Evolutionary conservation across 208 protist species (phyloP).

Genomic region (Zelonia costaricensis): DNA sequence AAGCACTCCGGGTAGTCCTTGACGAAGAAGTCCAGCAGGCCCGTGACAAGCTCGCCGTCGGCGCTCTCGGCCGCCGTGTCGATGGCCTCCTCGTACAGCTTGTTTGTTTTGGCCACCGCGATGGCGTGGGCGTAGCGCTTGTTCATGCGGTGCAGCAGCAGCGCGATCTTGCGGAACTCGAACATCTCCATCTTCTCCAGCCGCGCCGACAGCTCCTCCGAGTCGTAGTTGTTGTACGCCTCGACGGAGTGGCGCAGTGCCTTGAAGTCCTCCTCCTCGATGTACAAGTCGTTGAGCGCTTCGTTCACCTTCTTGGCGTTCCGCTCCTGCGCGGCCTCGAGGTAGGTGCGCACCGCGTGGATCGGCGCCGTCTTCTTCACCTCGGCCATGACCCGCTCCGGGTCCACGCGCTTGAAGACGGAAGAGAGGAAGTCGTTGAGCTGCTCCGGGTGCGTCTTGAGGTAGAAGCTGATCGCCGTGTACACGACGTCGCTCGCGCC

Average conservation of each 20-base stretch:
- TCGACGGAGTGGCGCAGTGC: constrained; percentile 96
- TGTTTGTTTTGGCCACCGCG: constrained; percentile 97
- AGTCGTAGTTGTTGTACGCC: constrained; percentile 97
- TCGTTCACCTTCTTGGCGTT: constrained; percentile 97
- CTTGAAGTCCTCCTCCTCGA: constrained; percentile 99
- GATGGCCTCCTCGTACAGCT: constrained; percentile 98
- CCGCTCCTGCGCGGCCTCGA: constrained; percentile 93
- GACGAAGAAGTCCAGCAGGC: constrained; percentile 98
- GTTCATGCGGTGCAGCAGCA: constrained; percentile 97
- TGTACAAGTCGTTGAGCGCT: constrained; percentile 98
- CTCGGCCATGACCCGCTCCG: constrained; percentile 95
- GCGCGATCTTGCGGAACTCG: constrained; percentile 99
- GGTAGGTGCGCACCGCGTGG: constrained; percentile 97
- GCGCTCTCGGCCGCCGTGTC: constrained; percentile 96
- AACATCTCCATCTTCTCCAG: constrained; percentile 98
- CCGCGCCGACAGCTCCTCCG: constrained; percentile 93
- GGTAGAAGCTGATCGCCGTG: constrained; percentile 97
- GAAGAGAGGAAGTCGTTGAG: constrained; percentile 97
- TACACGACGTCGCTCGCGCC: constrained; percentile 98
- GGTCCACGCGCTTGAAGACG: constrained; percentile 95
- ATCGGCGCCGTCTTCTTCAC: constrained; percentile 86
- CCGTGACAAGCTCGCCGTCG: constrained; percentile 91
- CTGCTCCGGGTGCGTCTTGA: constrained; percentile 90
- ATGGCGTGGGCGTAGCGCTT: constrained; percentile 93
- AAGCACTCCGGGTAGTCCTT: constrained; percentile 96